Percentiles rank a stretch among this genome's conserved stretches.
Evolutionary conservation across 2,329 filamentous ascomycete species (phyloP).

Genomic region (Nemania sp.): DNA sequence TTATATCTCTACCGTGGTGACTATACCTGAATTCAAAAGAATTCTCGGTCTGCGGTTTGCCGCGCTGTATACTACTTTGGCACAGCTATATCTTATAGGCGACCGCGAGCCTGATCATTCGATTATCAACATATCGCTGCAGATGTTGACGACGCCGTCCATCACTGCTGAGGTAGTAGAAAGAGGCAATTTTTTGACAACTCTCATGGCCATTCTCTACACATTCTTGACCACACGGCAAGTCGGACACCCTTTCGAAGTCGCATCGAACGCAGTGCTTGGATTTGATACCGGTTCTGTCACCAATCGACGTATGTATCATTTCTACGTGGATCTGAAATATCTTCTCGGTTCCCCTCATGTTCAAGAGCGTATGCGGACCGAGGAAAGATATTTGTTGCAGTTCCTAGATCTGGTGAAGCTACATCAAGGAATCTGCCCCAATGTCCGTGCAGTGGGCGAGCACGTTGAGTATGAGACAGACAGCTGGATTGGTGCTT

Average conservation of each 20-base stretch:
- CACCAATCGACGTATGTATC: conserved; percentile 92
- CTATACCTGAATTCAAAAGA: conserved; percentile 93
- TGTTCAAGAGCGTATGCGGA: conserved; percentile 82
- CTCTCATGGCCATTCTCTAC: conserved; percentile 92
- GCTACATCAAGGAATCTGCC: conserved; percentile 94
- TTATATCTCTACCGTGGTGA: conserved; percentile 95
- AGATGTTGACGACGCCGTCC: conserved; percentile 94
- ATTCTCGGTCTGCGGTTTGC: conserved; percentile 92
- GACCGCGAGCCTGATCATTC: conserved; percentile 97
- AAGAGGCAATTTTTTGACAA: conserved; percentile 92
- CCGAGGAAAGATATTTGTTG: conserved; percentile 82
- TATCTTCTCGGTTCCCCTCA: conserved; percentile 88
- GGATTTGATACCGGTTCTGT: conserved; percentile 94
- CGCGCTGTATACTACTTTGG: conserved; percentile 88
- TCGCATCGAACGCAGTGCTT: conserved; percentile 81
- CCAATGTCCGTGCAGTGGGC: conserved; percentile 86
- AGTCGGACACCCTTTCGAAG: conserved; percentile 89
- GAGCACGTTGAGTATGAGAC: conserved; percentile 99
- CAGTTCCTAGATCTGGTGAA: conserved; percentile 97
- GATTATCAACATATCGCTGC: conserved; percentile 94
- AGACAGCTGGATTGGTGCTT: conserved; percentile 96
- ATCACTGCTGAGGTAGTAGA: conserved; percentile 96
- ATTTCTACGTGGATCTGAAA: conserved; percentile 94
- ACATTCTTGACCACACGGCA: conserved; percentile 96
- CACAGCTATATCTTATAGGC: conserved; percentile 92